Conservation (phyloP, 768 basidiomycete genomes). For the Boletus pseudo-olivaceus region DNA sequence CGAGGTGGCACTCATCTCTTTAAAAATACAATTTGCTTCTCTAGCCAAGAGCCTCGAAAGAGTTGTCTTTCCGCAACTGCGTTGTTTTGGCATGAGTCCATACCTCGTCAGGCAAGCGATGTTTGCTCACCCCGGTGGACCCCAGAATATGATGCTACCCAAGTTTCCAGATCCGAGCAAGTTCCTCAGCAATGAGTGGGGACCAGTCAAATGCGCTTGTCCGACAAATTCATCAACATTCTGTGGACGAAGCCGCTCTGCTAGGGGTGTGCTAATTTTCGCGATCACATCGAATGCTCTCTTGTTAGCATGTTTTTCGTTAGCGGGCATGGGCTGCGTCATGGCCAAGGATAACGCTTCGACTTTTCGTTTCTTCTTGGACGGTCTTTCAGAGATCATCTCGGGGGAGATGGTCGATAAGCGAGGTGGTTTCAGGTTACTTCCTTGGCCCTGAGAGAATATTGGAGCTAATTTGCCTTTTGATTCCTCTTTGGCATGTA, state of each 20-base stretch:
- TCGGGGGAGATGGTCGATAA: conserved; percentile 13
- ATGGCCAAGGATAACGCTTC: conserved; percentile 5
- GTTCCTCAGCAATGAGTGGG: conserved; percentile 53
- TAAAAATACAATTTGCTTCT: conserved; percentile 57
- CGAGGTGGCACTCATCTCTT: conserved; percentile 74
- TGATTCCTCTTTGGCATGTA: conserved; percentile 10
- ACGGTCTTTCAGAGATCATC: conserved; percentile 2
- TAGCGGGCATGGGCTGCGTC: conserved; percentile 6
- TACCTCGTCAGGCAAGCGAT: not conserved
- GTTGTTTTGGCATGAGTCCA: not conserved
- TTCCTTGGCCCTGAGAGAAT: conserved; percentile 30
- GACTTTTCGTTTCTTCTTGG: conserved; percentile 31
- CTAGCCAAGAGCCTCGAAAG: conserved; percentile 68
- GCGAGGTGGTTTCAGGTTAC: conserved; percentile 6
- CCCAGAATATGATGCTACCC: conserved; percentile 71
- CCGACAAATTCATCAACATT: conserved; percentile 67
- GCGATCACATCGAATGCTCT: conserved; percentile 17
- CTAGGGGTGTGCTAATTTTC: conserved; percentile 50
- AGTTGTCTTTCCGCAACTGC: conserved; percentile 71
- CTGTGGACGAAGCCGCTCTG: conserved; percentile 69
- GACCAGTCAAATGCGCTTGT: conserved; percentile 59
- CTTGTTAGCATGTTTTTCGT: conserved; percentile 23
- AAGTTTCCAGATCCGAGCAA: conserved; percentile 47
- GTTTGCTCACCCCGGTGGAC: conserved; percentile 57
- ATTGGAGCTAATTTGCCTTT: conserved; percentile 40